Conservation (phyloP, 2,329 filamentous ascomycete genomes). For the Coniella vitis region DNA sequence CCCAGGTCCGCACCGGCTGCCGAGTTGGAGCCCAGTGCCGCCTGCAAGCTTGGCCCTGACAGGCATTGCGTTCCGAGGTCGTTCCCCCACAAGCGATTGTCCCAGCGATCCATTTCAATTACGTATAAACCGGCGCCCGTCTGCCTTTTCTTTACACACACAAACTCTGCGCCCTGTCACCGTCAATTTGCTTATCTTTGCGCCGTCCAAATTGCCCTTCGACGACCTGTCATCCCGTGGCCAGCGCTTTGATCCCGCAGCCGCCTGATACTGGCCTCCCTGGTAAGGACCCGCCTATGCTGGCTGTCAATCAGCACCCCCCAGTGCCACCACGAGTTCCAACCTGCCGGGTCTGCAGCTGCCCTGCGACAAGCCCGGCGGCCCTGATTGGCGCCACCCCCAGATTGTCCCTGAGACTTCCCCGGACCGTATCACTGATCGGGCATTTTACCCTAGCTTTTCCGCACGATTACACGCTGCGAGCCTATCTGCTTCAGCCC, state of each 20-base stretch:
- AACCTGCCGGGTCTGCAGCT: constrained; percentile 30
- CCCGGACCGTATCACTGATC: constrained; percentile 20
- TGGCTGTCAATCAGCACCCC: constrained; percentile 14
- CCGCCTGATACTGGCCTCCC: constrained; percentile 15
- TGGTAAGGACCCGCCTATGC: constrained; percentile 17
- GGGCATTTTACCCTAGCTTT: constrained; percentile 21
- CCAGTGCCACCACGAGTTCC: constrained; percentile 21
- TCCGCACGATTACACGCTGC: constrained; percentile 4
- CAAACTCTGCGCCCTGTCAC: constrained; percentile 30
- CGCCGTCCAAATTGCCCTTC: constrained; percentile 15
- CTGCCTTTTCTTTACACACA: constrained; percentile 35
- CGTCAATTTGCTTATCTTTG: constrained; percentile 26
- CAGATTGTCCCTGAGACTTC: constrained; percentile 21
- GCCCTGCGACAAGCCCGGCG: constrained; percentile 30
- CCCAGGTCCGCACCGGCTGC: constrained; percentile 6
- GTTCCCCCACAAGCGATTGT: constrained; percentile 20
- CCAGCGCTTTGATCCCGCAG: constrained; percentile 24
- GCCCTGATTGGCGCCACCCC: constrained; percentile 35
- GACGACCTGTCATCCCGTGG: constrained; percentile 16
- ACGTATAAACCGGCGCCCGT: constrained; percentile 41
- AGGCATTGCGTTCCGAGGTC: constrained; percentile 13
- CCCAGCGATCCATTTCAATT: constrained; percentile 26
- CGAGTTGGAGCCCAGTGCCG: constrained; percentile 4
- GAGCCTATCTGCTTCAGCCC: constrained; percentile 13
- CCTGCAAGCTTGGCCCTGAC: constrained; percentile 10